Conservation (phyloP, 1,284 basidiomycete species). For the Prillingera fragicola region DNA sequence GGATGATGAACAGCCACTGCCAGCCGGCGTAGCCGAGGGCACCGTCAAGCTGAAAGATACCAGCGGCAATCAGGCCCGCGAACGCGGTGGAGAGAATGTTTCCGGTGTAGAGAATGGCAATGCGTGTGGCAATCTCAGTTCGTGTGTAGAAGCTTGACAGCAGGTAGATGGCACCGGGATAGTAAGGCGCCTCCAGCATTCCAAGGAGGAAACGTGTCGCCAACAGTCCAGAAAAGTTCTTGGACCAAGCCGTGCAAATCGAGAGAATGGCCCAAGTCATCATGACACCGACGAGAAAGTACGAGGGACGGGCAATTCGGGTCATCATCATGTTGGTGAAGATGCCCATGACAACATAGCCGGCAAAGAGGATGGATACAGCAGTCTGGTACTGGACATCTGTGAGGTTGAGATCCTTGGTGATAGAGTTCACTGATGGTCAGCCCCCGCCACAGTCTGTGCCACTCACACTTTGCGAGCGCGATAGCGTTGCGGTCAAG, state of each 20-base stretch:
- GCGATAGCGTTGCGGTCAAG: constrained; percentile 22
- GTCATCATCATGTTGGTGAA: constrained; percentile 41
- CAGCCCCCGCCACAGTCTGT: neutral
- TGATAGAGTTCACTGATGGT: constrained; percentile 8
- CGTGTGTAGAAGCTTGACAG: constrained; percentile 43
- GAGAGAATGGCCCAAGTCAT: constrained; percentile 27
- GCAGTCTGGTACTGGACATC: constrained; percentile 33
- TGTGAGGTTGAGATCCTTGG: constrained; percentile 30
- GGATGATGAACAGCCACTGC: constrained; percentile 25
- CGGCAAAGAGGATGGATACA: constrained; percentile 43
- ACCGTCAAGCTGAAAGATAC: constrained; percentile 19
- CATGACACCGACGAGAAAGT: constrained; percentile 34
- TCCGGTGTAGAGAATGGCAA: constrained; percentile 37
- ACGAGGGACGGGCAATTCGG: constrained; percentile 27
- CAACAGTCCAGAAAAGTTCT: constrained; percentile 33
- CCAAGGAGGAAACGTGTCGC: constrained; percentile 42
- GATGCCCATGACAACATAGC: constrained; percentile 40
- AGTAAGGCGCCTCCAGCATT: constrained; percentile 31
- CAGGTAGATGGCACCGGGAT: constrained; percentile 40
- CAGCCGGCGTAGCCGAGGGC: constrained; percentile 18
- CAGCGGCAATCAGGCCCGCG: constrained; percentile 21
- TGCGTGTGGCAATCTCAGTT: constrained; percentile 40
- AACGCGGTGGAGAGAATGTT: constrained; percentile 23
- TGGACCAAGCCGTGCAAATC: constrained; percentile 17
- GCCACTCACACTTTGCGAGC: constrained; percentile 24